Conservation (phyloP, 371 early-diverging fungal genomes). For the Chytridium lagenaria region DNA sequence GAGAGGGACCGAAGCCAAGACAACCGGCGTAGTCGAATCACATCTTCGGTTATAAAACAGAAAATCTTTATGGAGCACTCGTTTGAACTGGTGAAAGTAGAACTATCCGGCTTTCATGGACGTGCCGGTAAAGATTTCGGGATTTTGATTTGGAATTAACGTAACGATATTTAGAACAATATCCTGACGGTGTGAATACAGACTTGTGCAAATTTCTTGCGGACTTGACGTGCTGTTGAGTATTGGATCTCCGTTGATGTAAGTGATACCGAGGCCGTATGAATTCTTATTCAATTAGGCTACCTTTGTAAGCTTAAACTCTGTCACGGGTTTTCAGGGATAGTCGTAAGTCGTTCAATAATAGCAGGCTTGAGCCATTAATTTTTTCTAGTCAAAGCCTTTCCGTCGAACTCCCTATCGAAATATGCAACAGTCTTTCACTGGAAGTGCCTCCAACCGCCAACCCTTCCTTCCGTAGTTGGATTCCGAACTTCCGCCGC, state of each 20-base stretch:
- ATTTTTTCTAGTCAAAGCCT: background rate
- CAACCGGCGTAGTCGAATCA: constrained; percentile 26
- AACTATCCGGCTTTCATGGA: background rate
- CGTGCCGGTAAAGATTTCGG: constrained; percentile 13
- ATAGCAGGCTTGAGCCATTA: no score
- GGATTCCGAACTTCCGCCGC: no score
- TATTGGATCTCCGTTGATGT: background rate
- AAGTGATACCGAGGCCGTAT: background rate
- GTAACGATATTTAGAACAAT: background rate
- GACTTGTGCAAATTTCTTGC: background rate
- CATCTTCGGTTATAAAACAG: no score
- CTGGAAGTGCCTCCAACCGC: background rate
- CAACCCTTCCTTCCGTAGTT: background rate
- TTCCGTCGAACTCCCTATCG: background rate
- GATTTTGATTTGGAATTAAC: no score
- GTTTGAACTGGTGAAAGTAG: background rate
- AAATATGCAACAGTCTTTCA: constrained; percentile 1
- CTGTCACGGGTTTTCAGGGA: no score
- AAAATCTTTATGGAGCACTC: no score
- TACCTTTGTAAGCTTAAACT: no score
- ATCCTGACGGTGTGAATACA: background rate
- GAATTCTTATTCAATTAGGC: no score
- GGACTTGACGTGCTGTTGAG: no score
- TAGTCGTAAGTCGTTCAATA: no score
- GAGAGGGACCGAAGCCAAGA: constrained; percentile 46